phyloP scores from a whole-genome alignment of 169 alveolate species.

The Eimeria tenella region DNA sequence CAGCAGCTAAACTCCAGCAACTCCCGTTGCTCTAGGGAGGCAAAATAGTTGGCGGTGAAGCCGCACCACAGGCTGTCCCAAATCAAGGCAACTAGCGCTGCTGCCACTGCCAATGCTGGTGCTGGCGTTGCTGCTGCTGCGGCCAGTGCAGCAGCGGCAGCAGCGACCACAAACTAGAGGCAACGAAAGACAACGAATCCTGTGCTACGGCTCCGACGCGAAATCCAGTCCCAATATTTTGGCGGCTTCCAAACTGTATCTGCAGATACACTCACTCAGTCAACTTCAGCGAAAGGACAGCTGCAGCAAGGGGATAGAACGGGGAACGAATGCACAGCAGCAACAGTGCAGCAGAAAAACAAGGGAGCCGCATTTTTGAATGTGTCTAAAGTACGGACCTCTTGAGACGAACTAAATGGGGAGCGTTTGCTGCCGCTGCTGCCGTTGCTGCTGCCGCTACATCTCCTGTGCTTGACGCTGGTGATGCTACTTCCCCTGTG shows the following conservation, averaged over 20 bases:
- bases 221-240: slow-evolving; percentile 1
- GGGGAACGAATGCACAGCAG: not conserved
- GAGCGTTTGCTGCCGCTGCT: not conserved
- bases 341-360: not conserved
- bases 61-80: no score
- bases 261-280: not conserved
- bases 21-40: no score
- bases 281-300: not conserved
- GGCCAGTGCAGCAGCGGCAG: not conserved
- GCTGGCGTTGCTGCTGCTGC: not conserved
- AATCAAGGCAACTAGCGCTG: not conserved
- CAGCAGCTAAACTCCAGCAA: no score
- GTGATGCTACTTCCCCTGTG: not conserved
- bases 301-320: not conserved
- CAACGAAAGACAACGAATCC: not conserved
- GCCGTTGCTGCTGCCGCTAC: slow-evolving; percentile 28
- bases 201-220: not conserved
- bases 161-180: not conserved
- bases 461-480: not conserved
- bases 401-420: not conserved
- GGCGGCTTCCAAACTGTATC: not conserved
- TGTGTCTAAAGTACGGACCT: not conserved
- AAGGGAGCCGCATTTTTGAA: not conserved
- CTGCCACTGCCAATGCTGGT: not conserved
- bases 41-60: no score